Evolutionary conservation across 257 asterid species (phyloP).

Genomic region (Solanum megistacrolobum): DNA sequence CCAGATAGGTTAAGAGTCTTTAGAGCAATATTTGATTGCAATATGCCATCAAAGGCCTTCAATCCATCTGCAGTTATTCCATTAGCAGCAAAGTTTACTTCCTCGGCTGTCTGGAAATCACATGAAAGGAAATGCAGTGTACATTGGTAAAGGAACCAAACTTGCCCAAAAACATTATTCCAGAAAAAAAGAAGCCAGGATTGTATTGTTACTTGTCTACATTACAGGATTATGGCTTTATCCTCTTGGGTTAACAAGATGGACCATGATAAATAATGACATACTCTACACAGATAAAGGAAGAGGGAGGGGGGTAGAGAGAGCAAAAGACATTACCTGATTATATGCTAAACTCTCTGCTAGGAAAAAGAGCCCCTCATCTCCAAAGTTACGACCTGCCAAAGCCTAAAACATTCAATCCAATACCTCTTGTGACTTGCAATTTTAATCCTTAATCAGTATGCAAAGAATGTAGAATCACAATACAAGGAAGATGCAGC

Average conservation of each 20-base stretch:
- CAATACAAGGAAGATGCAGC: background rate
- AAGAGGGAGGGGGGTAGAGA: background rate
- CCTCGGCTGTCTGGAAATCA: constrained; percentile 75
- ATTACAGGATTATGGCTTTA: background rate
- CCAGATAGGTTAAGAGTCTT: constrained; percentile 90
- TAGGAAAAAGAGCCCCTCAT: constrained; percentile 80
- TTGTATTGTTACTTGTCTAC: background rate
- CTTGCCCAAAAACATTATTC: background rate
- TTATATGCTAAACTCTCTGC: constrained; percentile 96
- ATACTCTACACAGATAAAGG: background rate
- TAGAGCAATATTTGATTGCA: constrained; percentile 74
- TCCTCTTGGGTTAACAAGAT: background rate
- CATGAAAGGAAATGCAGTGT: background rate
- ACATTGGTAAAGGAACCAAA: constrained; percentile 5
- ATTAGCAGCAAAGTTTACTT: constrained; percentile 86
- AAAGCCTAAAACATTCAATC: constrained; percentile 1
- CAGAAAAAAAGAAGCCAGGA: background rate
- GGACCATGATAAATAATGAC: background rate
- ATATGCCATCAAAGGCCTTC: constrained; percentile 87
- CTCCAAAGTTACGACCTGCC: constrained; percentile 82
- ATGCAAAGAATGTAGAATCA: background rate
- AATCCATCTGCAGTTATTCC: constrained; percentile 89
- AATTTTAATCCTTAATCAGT: background rate
- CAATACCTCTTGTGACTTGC: background rate
- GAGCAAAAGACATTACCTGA: constrained; percentile 34